Evolutionary conservation across 345 rosid species (phyloP).

Genomic region (Raphanus raphanistrum): DNA sequence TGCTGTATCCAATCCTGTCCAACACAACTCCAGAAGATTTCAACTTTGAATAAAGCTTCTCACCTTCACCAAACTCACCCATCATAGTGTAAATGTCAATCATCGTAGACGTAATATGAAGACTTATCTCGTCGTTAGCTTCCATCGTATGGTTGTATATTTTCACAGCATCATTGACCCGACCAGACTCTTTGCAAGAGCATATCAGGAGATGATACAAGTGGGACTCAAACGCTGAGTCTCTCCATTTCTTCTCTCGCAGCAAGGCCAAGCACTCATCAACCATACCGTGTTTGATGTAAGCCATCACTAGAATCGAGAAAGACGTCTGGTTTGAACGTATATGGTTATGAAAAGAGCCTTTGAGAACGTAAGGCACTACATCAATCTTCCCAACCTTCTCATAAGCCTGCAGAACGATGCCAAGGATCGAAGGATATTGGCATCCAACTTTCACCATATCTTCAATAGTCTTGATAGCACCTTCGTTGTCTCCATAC

Average conservation of each 20-base stretch:
- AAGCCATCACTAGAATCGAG: conserved; percentile 81
- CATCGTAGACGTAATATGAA: conserved; percentile 80
- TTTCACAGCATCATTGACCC: conserved; percentile 60
- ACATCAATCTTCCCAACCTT: conserved; percentile 58
- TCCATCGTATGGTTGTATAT: conserved; percentile 53
- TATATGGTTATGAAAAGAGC: conserved; percentile 63
- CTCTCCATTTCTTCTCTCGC: conserved; percentile 67
- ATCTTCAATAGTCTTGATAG: conserved; percentile 59
- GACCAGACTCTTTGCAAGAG: conserved; percentile 76
- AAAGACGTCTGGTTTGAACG: conserved; percentile 69
- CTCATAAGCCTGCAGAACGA: conserved; percentile 73
- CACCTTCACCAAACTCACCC: conserved; percentile 60
- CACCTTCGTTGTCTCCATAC: conserved; percentile 68
- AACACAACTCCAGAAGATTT: conserved; percentile 62
- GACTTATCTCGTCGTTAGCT: conserved; percentile 48
- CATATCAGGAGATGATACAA: conserved; percentile 85
- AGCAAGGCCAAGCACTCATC: conserved; percentile 65
- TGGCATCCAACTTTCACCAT: conserved; percentile 73
- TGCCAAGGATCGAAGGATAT: conserved; percentile 64
- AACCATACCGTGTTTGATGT: conserved; percentile 67
- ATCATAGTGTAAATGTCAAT: conserved; percentile 62
- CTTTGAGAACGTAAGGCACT: conserved; percentile 65
- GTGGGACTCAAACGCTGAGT: conserved; percentile 71
- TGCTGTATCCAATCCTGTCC: conserved; percentile 73
- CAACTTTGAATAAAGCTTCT: conserved; percentile 59